These are phyloP conservation scores for Psilocybe mexicana DNA, from an alignment of 1,284 basidiomycete genomes.

Conservation along the genomic window DNA sequence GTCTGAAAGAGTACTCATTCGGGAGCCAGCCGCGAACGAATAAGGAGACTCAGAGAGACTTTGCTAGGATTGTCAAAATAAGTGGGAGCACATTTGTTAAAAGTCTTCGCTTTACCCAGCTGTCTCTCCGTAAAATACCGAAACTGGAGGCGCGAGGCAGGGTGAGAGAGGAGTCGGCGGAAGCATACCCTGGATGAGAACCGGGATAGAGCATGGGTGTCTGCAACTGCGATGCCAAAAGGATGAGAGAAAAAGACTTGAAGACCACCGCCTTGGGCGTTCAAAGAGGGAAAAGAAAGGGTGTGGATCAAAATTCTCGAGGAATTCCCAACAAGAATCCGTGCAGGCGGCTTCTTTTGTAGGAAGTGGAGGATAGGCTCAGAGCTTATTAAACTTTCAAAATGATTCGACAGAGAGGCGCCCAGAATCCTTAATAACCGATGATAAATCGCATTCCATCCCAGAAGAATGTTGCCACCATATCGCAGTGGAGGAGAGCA, in stretches of 20 bases:
- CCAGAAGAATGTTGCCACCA: neutral
- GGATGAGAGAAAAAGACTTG: constrained; percentile 19
- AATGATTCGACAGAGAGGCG: neutral
- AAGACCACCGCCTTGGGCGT: constrained; percentile 1
- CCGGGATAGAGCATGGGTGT: constrained; percentile 31
- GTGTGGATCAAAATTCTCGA: constrained; percentile 1
- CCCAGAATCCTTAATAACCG: neutral
- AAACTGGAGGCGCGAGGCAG: constrained; percentile 29
- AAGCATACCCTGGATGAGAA: constrained; percentile 27
- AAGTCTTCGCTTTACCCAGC: constrained; percentile 31
- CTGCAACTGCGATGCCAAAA: constrained; percentile 5
- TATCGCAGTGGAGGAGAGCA: neutral
- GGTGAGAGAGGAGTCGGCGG: constrained; percentile 26
- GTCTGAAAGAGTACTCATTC: constrained; percentile 39
- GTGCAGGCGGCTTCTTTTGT: neutral
- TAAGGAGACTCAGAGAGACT: constrained; percentile 41
- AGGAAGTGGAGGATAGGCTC: neutral
- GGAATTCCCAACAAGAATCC: constrained; percentile 5
- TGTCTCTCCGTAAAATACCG: constrained; percentile 38
- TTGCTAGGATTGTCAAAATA: constrained; percentile 22
- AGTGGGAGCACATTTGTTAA: neutral
- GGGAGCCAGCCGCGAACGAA: constrained; percentile 36
- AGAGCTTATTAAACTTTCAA: neutral
- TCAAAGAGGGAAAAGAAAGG: constrained; percentile 14
- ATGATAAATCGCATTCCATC: neutral